Evolutionary conservation across 2,329 filamentous ascomycete species (phyloP).

Genomic region (Stemphylium lycopersici): DNA sequence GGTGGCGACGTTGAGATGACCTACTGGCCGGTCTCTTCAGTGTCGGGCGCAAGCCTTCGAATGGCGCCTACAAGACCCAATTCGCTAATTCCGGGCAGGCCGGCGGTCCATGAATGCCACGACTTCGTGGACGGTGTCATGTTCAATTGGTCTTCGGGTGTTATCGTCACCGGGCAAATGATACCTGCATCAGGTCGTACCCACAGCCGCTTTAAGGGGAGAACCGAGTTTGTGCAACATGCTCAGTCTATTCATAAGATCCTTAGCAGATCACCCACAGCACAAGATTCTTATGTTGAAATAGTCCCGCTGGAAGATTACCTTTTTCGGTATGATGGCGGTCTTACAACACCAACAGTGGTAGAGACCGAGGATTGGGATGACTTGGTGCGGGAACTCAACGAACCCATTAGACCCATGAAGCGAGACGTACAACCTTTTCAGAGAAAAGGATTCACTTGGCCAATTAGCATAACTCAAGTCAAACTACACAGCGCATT

Average conservation of each 20-base stretch:
- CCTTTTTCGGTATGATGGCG: neutral
- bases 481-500: neutral
- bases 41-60: neutral
- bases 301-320: neutral
- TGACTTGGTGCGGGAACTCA: neutral
- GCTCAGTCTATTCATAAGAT: neutral
- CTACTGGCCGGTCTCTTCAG: conserved; percentile 2
- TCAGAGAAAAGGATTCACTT: neutral
- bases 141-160: neutral
- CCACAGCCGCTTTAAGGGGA: neutral
- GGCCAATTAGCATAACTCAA: neutral
- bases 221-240: neutral
- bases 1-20: neutral
- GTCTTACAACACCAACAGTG: neutral
- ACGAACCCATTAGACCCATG: neutral
- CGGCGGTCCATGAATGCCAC: neutral
- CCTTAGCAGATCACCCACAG: neutral
- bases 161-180: neutral
- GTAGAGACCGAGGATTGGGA: neutral
- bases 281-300: neutral
- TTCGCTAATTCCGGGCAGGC: neutral
- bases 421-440: neutral
- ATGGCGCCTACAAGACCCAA: neutral
- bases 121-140: conserved; percentile 2
- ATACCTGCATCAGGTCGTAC: neutral